Percentiles rank a stretch among this genome's conserved stretches.
These are phyloP conservation scores for Purpureocillium lavendulum DNA, from an alignment of 2,329 filamentous ascomycete genomes.

Conservation along the genomic window DNA sequence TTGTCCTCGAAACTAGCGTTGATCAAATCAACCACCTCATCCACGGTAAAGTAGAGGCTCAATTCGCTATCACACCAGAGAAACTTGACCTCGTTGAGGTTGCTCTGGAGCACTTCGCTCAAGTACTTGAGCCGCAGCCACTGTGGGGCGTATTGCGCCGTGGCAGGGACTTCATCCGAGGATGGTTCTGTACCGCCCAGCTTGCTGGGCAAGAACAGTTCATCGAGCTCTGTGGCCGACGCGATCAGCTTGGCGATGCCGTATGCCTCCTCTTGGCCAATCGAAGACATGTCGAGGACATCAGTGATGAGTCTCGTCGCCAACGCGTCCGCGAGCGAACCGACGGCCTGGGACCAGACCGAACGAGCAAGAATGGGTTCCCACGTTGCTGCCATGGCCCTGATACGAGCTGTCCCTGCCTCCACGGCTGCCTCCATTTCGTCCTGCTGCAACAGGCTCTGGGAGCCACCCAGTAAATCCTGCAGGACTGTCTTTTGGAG, in stretches of 20 bases:
- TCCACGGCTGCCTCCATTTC: constrained; percentile 45
- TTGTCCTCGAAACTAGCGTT: constrained; percentile 58
- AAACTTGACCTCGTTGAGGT: constrained; percentile 53
- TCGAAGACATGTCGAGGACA: constrained; percentile 52
- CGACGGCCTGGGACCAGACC: constrained; percentile 55
- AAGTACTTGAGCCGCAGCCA: constrained; percentile 60
- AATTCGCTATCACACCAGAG: constrained; percentile 60
- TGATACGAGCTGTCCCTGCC: constrained; percentile 42
- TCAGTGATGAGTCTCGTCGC: constrained; percentile 52
- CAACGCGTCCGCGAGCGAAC: constrained; percentile 49
- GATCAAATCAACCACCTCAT: constrained; percentile 55
- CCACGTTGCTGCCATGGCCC: constrained; percentile 47
- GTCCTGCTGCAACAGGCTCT: constrained; percentile 51
- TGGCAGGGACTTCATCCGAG: constrained; percentile 39
- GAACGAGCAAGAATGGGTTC: constrained; percentile 49
- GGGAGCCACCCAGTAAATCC: constrained; percentile 51
- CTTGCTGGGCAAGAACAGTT: constrained; percentile 46
- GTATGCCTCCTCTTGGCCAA: constrained; percentile 57
- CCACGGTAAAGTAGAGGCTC: constrained; percentile 51
- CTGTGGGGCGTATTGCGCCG: constrained; percentile 50
- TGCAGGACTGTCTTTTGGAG: constrained; percentile 53
- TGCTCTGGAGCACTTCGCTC: constrained; percentile 57
- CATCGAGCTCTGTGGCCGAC: constrained; percentile 48
- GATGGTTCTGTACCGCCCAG: constrained; percentile 14
- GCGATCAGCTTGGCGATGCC: constrained; percentile 51